Conservation (phyloP, 2,329 filamentous ascomycete genomes). For the Colletotrichum aenigma region DNA sequence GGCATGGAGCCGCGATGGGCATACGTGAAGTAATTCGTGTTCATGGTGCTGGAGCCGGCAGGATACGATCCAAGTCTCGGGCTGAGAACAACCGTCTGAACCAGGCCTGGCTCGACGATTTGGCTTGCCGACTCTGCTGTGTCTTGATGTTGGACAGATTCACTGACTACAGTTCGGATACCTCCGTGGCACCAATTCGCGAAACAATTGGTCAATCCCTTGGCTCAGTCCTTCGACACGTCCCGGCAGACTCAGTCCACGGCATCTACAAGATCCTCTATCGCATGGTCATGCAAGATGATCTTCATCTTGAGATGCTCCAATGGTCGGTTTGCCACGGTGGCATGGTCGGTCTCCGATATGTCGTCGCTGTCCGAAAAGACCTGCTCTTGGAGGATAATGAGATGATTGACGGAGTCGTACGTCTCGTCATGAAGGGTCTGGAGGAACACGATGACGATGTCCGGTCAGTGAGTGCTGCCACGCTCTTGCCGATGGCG, state of each 20-base stretch:
- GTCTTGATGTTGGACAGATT: conserved; percentile 98
- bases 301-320: conserved; percentile 73
- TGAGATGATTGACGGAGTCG: conserved; percentile 89
- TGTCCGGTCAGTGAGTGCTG: conserved; percentile 93
- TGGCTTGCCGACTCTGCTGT: conserved; percentile 92
- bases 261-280: conserved; percentile 85
- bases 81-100: conserved; percentile 81
- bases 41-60: conserved; percentile 89
- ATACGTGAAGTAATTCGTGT: conserved; percentile 88
- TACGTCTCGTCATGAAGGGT: conserved; percentile 93
- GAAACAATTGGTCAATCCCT: conserved; percentile 95
- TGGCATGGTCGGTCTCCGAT: conserved; percentile 95
- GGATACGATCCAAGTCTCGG: conserved; percentile 71
- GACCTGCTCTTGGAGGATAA: conserved; percentile 85
- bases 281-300: conserved; percentile 89
- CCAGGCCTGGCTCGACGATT: conserved; percentile 86
- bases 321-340: conserved; percentile 97
- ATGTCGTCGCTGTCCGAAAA: conserved; percentile 93
- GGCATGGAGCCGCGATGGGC: conserved; percentile 95
- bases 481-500: conserved; percentile 95
- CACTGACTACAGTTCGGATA: conserved; percentile 97
- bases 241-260: conserved; percentile 80
- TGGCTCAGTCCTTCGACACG: conserved; percentile 84
- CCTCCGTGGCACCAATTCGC: conserved; percentile 92
- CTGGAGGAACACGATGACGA: conserved; percentile 91